Evolutionary conservation across 768 basidiomycete genomes (phyloP).

Genomic region (Mycena venus): DNA sequence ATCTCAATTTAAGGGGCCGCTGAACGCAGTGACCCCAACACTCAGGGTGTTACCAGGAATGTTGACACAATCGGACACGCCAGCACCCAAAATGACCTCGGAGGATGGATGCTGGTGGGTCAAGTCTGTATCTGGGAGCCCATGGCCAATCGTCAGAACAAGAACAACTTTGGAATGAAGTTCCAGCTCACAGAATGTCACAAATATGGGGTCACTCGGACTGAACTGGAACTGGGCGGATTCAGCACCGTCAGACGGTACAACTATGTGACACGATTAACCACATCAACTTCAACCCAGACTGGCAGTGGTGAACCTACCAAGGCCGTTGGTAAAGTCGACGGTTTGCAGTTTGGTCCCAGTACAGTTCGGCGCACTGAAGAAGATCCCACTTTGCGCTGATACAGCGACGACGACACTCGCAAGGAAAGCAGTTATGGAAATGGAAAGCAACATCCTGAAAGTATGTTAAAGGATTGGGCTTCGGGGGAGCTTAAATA

Average conservation of each 20-base stretch:
- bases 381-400: too few species aligned
- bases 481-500: neutral
- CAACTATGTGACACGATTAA: too few species aligned
- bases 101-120: neutral
- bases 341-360: conserved; percentile 8
- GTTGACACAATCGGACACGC: neutral
- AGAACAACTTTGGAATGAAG: neutral
- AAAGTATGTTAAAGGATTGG: neutral
- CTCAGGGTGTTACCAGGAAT: conserved; percentile 5
- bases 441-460: neutral
- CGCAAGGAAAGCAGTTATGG: conserved; percentile 1
- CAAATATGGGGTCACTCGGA: neutral
- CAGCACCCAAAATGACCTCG: neutral
- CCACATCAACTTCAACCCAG: neutral
- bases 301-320: conserved; percentile 11
- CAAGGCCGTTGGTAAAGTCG: neutral
- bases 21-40: too few species aligned
- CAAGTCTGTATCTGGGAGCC: neutral
- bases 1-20: too few species aligned
- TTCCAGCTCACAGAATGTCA: conserved; percentile 5
- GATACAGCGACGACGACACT: neutral
- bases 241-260: neutral
- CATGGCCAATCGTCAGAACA: neutral
- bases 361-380: too few species aligned
- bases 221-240: neutral